Percentiles rank a stretch among this genome's conserved stretches.
Evolutionary conservation across 2,329 filamentous ascomycete genomes (phyloP).

Genomic region (Passalora sequoiae): DNA sequence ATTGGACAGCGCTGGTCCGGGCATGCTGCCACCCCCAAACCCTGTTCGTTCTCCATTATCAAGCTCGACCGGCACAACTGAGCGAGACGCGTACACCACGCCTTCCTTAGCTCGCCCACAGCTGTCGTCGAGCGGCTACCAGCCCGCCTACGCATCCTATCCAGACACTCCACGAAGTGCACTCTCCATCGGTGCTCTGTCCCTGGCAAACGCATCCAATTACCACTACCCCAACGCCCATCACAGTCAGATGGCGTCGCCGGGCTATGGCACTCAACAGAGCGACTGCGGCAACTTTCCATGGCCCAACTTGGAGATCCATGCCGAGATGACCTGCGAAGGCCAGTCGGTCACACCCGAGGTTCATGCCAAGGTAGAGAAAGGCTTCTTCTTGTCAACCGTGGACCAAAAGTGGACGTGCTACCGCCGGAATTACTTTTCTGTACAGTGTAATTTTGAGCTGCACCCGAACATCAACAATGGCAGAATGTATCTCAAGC

Average conservation of each 20-base stretch:
- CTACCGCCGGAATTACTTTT: conserved; percentile 87
- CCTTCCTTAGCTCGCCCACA: conserved; percentile 26
- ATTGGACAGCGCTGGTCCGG: conserved; percentile 25
- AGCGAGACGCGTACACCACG: conserved; percentile 28
- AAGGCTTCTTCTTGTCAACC: conserved; percentile 72
- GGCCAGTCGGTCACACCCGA: conserved; percentile 59
- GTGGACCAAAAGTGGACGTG: conserved; percentile 80
- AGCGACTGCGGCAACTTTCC: conserved; percentile 39
- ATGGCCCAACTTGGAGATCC: conserved; percentile 44
- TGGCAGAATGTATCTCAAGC: conserved; percentile 54
- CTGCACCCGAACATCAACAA: conserved; percentile 59
- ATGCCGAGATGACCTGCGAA: conserved; percentile 61
- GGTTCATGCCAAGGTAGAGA: conserved; percentile 76
- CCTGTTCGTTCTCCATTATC: conserved; percentile 26
- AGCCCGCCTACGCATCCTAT: conserved; percentile 28
- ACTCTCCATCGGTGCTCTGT: conserved; percentile 23
- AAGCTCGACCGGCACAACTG: conserved; percentile 25
- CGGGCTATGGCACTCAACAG: conserved; percentile 24
- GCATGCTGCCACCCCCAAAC: conserved; percentile 27
- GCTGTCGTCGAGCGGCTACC: conserved; percentile 24
- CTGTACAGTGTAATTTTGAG: conserved; percentile 72
- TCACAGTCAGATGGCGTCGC: conserved; percentile 27
- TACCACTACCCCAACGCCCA: conserved; percentile 14
- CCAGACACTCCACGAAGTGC: conserved; percentile 31
- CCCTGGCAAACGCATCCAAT: conserved; percentile 20